Evolutionary conservation across 2,329 filamentous ascomycete genomes (phyloP).

Genomic region (Huntiella abstrusa): DNA sequence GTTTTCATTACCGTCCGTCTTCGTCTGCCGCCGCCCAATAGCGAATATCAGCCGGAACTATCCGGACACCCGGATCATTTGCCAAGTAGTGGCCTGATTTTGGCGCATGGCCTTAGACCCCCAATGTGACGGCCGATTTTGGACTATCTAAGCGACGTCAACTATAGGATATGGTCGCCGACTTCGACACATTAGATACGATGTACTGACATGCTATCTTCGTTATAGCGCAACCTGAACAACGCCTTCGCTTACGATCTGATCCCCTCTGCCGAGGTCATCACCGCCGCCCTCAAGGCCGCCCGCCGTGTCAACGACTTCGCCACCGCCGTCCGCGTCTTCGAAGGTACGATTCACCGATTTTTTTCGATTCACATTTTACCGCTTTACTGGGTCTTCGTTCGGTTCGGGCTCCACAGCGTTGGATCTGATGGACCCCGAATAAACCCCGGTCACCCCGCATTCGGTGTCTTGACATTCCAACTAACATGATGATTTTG

Average conservation of each 20-base stretch:
- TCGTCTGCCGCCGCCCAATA: too few relatives aligned
- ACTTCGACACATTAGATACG: not conserved
- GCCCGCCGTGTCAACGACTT: conserved; percentile 95
- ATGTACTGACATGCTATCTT: not conserved
- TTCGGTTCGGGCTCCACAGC: not conserved
- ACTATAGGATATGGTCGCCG: too few relatives aligned
- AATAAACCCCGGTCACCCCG: conserved; percentile 1
- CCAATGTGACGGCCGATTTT: too few relatives aligned
- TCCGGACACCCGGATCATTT: conserved; percentile 5
- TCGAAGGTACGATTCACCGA: conserved; percentile 56
- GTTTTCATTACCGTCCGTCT: not conserved
- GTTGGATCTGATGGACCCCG: not conserved
- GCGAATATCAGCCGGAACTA: conserved; percentile 3
- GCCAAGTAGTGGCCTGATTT: conserved; percentile 13
- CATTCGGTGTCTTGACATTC: not conserved
- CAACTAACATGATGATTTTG: not conserved
- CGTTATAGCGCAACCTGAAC: conserved; percentile 67
- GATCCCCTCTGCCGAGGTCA: conserved; percentile 80
- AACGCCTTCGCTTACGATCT: conserved; percentile 99
- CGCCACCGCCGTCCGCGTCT: conserved; percentile 93
- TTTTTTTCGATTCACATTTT: not conserved
- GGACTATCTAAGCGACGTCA: too few relatives aligned
- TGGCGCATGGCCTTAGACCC: not conserved
- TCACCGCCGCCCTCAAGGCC: conserved; percentile 79
- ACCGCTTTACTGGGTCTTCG: not conserved